Conservation (phyloP, 2,329 filamentous ascomycete species). For the Aciculosporium take region DNA sequence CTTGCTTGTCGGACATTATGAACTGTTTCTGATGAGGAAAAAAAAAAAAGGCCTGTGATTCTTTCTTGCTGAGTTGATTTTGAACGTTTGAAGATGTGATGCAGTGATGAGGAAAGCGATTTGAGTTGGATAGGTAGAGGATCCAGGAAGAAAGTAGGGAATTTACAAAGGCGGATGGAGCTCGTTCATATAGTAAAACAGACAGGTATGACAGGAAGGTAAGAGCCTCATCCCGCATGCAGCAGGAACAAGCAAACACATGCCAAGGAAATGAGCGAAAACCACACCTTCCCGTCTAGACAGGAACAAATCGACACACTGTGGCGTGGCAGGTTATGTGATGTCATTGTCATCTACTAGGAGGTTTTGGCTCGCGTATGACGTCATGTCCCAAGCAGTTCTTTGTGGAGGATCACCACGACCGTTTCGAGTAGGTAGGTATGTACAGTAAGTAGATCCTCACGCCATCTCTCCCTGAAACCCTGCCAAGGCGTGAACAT, state of each 20-base stretch:
- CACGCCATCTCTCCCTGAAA: not conserved
- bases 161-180: not conserved
- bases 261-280: conserved; percentile 1
- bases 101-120: not conserved
- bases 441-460: no score
- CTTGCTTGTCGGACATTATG: conserved; percentile 17
- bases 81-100: not conserved
- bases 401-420: no score
- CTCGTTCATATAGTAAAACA: not conserved
- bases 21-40: not conserved
- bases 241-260: not conserved
- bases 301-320: not conserved
- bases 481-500: not conserved
- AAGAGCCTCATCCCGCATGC: not conserved
- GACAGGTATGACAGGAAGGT: not conserved
- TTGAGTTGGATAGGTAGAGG: not conserved
- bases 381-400: conserved; percentile 3
- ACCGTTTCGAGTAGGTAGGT: no score
- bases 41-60: not conserved
- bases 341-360: conserved; percentile 3
- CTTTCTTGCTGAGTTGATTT: not conserved
- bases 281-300: not conserved
- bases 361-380: conserved; percentile 1
- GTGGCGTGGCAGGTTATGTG: not conserved
- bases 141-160: not conserved